phyloP scores from a whole-genome alignment of 2,329 filamentous ascomycete species.

The Keithomyces neogunnii region DNA sequence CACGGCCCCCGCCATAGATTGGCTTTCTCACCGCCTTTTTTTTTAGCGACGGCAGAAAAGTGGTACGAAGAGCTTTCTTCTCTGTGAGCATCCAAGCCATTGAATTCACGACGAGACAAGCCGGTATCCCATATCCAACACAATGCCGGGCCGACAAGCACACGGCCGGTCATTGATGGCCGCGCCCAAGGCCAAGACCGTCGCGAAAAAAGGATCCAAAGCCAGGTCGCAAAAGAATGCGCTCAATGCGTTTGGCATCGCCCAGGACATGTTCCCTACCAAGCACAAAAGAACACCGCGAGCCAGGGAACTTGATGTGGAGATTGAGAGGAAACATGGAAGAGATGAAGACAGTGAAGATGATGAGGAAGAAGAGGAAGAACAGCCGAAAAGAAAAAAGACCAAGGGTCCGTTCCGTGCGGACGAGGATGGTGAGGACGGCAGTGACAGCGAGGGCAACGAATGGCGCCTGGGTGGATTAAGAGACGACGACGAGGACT shows the following conservation, averaged over 20 bases:
- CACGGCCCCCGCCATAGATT: constrained; percentile 18
- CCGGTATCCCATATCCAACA: constrained; percentile 5
- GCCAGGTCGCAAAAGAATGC: constrained; percentile 40
- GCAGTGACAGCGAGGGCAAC: constrained; percentile 79
- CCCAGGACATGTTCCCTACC: constrained; percentile 42
- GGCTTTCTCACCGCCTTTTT: constrained; percentile 20
- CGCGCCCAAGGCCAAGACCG: constrained; percentile 23
- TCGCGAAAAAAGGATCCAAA: constrained; percentile 34
- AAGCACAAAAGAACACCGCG: constrained; percentile 40
- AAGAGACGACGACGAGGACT: constrained; percentile 50
- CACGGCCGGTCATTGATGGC: constrained; percentile 45
- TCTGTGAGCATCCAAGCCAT: not conserved
- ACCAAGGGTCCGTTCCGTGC: constrained; percentile 34
- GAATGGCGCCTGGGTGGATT: constrained; percentile 69
- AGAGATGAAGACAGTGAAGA: constrained; percentile 39
- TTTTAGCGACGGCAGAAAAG: constrained; percentile 23
- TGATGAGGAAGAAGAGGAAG: constrained; percentile 38
- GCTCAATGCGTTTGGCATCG: constrained; percentile 50
- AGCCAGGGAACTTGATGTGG: constrained; percentile 42
- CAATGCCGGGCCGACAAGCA: constrained; percentile 50
- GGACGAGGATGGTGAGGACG: constrained; percentile 57
- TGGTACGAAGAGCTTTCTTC: constrained; percentile 3
- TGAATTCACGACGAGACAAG: not conserved
- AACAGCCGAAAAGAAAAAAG: constrained; percentile 34
- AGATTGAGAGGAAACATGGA: constrained; percentile 34